phyloP scores from a whole-genome alignment of 257 asterid species.

The Buddleja alternifolia region DNA sequence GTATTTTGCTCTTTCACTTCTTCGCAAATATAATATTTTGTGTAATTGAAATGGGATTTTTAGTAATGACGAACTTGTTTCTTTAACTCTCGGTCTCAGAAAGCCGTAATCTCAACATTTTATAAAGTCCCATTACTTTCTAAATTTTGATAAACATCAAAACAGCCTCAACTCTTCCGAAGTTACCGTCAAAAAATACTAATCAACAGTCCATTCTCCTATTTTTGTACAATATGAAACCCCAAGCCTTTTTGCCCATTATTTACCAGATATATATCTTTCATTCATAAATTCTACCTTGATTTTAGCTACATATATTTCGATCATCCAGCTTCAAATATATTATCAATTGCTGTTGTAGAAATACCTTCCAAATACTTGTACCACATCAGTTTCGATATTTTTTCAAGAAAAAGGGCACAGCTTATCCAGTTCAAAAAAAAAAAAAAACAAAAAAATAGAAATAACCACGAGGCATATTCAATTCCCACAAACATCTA shows the following conservation, averaged over 20 bases:
- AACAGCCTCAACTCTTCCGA: background rate
- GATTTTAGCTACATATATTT: background rate
- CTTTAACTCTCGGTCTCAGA: background rate
- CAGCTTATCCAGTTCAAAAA: background rate
- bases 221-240: background rate
- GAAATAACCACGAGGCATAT: constrained; percentile 10
- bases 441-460: too few species aligned
- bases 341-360: background rate
- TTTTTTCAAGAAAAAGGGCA: background rate
- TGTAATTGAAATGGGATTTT: background rate
- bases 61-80: background rate
- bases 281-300: background rate
- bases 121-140: background rate
- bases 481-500: background rate
- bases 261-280: constrained; percentile 7
- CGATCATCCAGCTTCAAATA: background rate
- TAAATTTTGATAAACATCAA: background rate
- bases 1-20: background rate
- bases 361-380: background rate
- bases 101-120: background rate
- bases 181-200: background rate
- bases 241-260: constrained; percentile 4
- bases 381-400: background rate
- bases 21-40: background rate
- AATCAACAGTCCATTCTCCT: background rate